Evolutionary conservation across 371 early-diverging fungal species (phyloP).

Genomic region (Mucor racemosus): DNA sequence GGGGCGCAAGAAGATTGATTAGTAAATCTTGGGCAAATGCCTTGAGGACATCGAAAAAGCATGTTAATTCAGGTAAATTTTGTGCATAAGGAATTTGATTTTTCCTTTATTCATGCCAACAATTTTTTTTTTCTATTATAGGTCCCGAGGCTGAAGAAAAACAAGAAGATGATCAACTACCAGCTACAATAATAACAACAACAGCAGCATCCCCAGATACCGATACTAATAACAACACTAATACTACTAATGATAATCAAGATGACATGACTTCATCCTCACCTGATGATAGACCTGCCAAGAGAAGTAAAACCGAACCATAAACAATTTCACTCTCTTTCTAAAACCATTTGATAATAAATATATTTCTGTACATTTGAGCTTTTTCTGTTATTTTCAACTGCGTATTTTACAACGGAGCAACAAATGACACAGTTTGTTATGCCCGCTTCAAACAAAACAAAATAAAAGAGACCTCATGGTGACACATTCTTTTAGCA

Average conservation of each 20-base stretch:
- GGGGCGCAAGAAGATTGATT: constrained; percentile 28
- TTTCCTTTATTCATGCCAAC: background rate
- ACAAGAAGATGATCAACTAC: background rate
- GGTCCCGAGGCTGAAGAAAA: background rate
- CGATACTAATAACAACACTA: background rate
- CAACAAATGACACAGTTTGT: background rate
- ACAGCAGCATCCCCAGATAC: background rate
- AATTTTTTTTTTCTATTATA: background rate
- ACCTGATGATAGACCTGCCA: background rate
- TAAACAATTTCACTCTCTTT: background rate
- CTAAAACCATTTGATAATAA: background rate
- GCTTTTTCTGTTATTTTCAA: background rate
- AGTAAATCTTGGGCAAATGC: constrained; percentile 30
- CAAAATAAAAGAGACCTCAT: background rate
- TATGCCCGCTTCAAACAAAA: background rate
- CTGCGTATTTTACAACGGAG: background rate
- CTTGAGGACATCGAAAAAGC: constrained; percentile 23
- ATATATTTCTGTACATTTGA: constrained; percentile 5
- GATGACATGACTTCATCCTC: background rate
- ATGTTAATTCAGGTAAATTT: constrained; percentile 1
- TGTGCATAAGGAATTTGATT: background rate
- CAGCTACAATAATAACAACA: background rate
- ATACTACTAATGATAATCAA: background rate
- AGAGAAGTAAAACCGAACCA: background rate
- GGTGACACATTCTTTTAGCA: constrained; percentile 5